Evolutionary conservation across 306 rosid species (phyloP).

Genomic region (Trifolium pratense): DNA sequence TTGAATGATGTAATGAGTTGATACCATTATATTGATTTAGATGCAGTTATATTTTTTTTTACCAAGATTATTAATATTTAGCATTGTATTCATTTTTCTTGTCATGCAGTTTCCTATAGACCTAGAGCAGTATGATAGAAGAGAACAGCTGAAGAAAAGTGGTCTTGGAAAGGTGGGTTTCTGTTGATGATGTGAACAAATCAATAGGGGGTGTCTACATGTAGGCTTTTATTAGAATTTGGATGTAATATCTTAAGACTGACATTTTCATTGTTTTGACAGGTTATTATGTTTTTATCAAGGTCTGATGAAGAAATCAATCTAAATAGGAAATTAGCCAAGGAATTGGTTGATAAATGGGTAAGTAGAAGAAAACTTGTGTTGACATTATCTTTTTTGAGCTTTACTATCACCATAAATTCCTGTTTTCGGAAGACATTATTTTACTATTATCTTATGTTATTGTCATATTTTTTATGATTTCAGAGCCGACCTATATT

Average conservation of each 20-base stretch:
- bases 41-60: slow-evolving; percentile 3
- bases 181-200: neutral
- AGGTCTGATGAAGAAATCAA: slow-evolving; percentile 91
- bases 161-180: slow-evolving; percentile 88
- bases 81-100: slow-evolving; percentile 43
- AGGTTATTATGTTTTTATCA: slow-evolving; percentile 95
- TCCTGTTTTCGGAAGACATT: neutral
- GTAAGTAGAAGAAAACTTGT: slow-evolving; percentile 49
- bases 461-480: slow-evolving; percentile 21
- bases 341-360: slow-evolving; percentile 97
- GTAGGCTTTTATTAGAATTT: slow-evolving; percentile 17
- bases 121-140: slow-evolving; percentile 90
- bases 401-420: slow-evolving; percentile 10
- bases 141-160: slow-evolving; percentile 92
- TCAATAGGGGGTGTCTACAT: neutral
- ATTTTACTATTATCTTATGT: neutral
- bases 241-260: slow-evolving; percentile 25
- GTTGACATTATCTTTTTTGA: slow-evolving; percentile 1
- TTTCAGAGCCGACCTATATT: slow-evolving; percentile 95
- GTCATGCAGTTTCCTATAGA: slow-evolving; percentile 82
- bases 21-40: slow-evolving; percentile 25
- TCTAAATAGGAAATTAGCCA: slow-evolving; percentile 82
- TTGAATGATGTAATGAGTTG: slow-evolving; percentile 73
- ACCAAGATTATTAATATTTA: slow-evolving; percentile 5
- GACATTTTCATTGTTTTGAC: slow-evolving; percentile 36